Evolutionary conservation across 2,329 filamentous ascomycete species (phyloP).

Genomic region (Phyllosticta ampelicida): DNA sequence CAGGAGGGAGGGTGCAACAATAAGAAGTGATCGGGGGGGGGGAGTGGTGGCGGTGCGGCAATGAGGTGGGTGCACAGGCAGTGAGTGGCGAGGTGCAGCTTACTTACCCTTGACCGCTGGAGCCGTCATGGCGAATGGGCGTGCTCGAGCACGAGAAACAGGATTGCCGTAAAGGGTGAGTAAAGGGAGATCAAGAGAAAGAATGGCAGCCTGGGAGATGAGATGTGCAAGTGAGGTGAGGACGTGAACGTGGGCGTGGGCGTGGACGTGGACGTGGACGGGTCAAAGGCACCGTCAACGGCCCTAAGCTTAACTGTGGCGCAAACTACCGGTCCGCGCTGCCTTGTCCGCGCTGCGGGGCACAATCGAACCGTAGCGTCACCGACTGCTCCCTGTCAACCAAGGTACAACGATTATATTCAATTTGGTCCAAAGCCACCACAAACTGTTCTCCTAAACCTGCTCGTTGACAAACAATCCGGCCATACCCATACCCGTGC

Average conservation of each 20-base stretch:
- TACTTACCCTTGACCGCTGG: constrained; percentile 32
- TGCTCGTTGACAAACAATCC: constrained; percentile 57
- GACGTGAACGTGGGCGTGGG: not conserved
- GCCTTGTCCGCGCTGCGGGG: not conserved
- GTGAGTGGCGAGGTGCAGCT: constrained; percentile 16
- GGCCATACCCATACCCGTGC: constrained; percentile 57
- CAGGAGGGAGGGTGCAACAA: no score
- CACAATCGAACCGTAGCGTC: no score
- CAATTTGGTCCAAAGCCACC: not conserved
- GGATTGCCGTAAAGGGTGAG: not conserved
- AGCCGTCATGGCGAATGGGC: constrained; percentile 24
- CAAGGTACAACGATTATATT: not conserved
- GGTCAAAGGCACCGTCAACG: not conserved
- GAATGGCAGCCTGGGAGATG: not conserved
- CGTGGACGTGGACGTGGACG: not conserved
- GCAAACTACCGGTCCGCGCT: not conserved
- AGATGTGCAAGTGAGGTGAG: not conserved
- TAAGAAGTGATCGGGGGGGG: no score
- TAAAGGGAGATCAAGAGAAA: not conserved
- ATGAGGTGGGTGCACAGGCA: constrained; percentile 3
- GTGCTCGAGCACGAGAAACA: not conserved
- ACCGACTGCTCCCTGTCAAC: no score
- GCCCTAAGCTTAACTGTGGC: not conserved
- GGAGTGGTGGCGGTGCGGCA: constrained; percentile 17
- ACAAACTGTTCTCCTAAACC: not conserved